Conservation (phyloP, 441 rosid species). For the Viola pubescens region DNA sequence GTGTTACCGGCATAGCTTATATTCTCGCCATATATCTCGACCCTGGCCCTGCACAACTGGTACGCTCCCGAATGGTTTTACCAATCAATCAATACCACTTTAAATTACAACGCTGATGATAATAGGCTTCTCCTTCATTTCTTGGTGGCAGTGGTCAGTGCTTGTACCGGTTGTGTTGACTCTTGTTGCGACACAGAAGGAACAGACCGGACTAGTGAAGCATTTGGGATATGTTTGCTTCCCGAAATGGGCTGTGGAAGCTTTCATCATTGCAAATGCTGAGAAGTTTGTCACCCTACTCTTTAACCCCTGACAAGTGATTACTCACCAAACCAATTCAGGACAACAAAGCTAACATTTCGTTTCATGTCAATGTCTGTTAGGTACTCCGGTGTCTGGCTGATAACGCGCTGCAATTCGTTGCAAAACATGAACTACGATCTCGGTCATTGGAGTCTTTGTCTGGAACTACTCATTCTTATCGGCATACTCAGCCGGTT, state of each 20-base stretch:
- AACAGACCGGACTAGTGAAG: constrained; percentile 26
- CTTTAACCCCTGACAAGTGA: too few relatives aligned
- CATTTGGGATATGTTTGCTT: constrained; percentile 48
- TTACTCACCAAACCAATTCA: background rate
- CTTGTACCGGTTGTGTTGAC: constrained; percentile 90
- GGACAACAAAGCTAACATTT: background rate
- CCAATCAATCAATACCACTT: constrained; percentile 10
- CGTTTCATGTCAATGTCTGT: constrained; percentile 12
- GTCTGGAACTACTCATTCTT: constrained; percentile 50
- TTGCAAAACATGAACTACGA: constrained; percentile 45
- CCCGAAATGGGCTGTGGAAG: constrained; percentile 88
- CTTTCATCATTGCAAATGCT: constrained; percentile 74
- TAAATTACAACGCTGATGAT: background rate
- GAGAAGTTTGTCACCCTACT: constrained; percentile 35
- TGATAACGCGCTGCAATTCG: constrained; percentile 71
- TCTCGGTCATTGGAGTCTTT: constrained; percentile 52
- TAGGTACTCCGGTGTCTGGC: constrained; percentile 88
- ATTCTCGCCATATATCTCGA: constrained; percentile 68
- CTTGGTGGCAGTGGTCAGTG: constrained; percentile 64
- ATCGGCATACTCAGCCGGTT: constrained; percentile 50
- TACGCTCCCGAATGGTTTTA: constrained; percentile 20
- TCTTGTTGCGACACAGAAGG: constrained; percentile 60
- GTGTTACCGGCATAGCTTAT: constrained; percentile 90
- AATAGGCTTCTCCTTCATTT: constrained; percentile 3
- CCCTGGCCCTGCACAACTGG: constrained; percentile 85